Evolutionary conservation across 1,284 basidiomycete genomes (phyloP).

Genomic region (Sporisorium reilianum): DNA sequence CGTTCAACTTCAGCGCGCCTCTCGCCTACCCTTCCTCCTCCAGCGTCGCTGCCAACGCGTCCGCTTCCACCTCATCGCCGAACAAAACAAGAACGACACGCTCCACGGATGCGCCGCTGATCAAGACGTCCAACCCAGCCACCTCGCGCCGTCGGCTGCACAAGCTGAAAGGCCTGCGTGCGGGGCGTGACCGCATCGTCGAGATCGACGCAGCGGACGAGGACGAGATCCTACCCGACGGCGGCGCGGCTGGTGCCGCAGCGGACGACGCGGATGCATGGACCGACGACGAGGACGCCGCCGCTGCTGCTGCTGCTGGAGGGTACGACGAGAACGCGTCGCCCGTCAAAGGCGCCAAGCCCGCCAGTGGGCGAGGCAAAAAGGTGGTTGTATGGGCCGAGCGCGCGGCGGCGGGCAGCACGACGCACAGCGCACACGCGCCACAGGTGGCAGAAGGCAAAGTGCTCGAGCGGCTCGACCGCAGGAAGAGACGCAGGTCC

Average conservation of each 20-base stretch:
- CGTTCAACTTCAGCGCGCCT: conserved; percentile 27
- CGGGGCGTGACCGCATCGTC: conserved; percentile 33
- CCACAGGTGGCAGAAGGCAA: conserved; percentile 8
- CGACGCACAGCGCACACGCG: background rate
- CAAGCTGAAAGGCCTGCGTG: conserved; percentile 31
- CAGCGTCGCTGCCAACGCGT: background rate
- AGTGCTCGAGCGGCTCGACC: conserved; percentile 21
- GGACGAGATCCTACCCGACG: conserved; percentile 10
- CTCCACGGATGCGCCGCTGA: conserved; percentile 3
- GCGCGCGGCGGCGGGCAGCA: background rate
- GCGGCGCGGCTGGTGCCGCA: too few relatives aligned
- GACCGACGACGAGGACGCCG: conserved; percentile 38
- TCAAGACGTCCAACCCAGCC: conserved; percentile 35
- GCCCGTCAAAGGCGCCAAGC: background rate
- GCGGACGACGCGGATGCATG: conserved; percentile 28
- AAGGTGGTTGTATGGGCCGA: conserved; percentile 27
- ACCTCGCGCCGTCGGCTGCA: conserved; percentile 21
- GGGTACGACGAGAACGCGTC: background rate
- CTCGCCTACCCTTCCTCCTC: conserved; percentile 12
- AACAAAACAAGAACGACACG: background rate
- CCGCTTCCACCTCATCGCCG: background rate
- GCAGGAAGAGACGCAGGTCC: conserved; percentile 21
- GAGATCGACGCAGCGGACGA: conserved; percentile 20
- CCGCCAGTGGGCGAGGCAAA: conserved; percentile 3
- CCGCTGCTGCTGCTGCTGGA: too few relatives aligned